Percentiles rank a stretch among this genome's conserved stretches.
Evolutionary conservation across 2,329 filamentous ascomycete genomes (phyloP).

Genomic region (Exophiala dermatitidis): DNA sequence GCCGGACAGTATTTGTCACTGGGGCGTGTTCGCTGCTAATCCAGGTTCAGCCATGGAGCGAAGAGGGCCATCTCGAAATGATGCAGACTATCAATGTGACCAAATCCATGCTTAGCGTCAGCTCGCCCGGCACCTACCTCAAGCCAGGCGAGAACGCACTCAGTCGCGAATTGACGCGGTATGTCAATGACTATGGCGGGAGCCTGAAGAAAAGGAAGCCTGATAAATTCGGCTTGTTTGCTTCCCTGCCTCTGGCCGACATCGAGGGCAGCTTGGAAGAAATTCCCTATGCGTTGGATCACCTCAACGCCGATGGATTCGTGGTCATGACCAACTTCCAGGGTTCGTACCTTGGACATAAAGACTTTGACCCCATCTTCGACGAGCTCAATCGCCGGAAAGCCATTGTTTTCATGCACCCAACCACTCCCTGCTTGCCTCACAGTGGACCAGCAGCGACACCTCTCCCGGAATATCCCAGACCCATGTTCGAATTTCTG

Average conservation of each 20-base stretch:
- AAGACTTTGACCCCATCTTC: constrained; percentile 42
- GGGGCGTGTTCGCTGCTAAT: background rate
- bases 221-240: constrained; percentile 47
- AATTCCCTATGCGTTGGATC: constrained; percentile 38
- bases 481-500: constrained; percentile 46
- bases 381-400: constrained; percentile 42
- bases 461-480: constrained; percentile 33
- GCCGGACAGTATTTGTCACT: background rate
- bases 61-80: constrained; percentile 42
- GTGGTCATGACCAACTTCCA: constrained; percentile 48
- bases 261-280: constrained; percentile 43
- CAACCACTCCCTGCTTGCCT: constrained; percentile 35
- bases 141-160: constrained; percentile 35
- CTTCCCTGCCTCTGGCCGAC: constrained; percentile 47
- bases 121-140: constrained; percentile 48
- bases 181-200: constrained; percentile 31
- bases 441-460: constrained; percentile 18
- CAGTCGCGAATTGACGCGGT: constrained; percentile 33
- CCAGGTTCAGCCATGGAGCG: constrained; percentile 39
- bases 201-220: constrained; percentile 27
- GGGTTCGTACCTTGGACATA: constrained; percentile 47
- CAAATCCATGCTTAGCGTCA: constrained; percentile 50
- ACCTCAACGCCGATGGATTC: constrained; percentile 45
- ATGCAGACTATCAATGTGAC: constrained; percentile 46
- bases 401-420: constrained; percentile 50